Base-by-base conservation (phyloP, 176 grass and related monocot genomes). In the Carex parvula region DNA sequence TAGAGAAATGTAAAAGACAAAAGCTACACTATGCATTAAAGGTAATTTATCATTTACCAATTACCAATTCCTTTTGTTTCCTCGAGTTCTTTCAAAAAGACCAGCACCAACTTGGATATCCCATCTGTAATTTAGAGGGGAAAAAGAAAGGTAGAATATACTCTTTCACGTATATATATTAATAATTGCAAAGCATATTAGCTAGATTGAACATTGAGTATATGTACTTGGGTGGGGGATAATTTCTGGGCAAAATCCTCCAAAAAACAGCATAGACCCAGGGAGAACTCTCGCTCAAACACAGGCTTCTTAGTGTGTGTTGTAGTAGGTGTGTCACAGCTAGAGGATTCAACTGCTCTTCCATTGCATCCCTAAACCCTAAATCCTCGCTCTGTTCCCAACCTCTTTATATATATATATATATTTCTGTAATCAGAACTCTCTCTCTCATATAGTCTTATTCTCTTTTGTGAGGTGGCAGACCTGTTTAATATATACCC, bases 21-120 rank as follows among this genome's bases (percentile, higher is more conserved):
- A 5, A 64, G 29, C 44, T 75, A 59, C 18, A 68, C 59, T 72
- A 32, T 63, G 46, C 77, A 39, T 46, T 46, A 10, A 44, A 13
- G 9, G 70, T 66, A 77, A 32, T 59, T 69, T 10, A 29, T 79
- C 60, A 44, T 15, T 30, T 4, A 18, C 17, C 16, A 50, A 10
- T 62, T 91, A 97, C 94, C 94, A 97, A 59, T 97, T 97, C 87
- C 94, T 97, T 88, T 87, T 91, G 82, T 97, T 97, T 84, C 91
- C 94, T 86, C 94, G 84, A 59, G 53, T 91, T 86, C 94, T 89
- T 55, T 91, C 94, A 84, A 91, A 93, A 83, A 50, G 15, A 50
- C 60, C 61, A 69, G 85, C 83, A 65, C 94, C 91, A 88, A 84
- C 81, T 39, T 87, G 89, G 79, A 97, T 84, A 97, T 97, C 94